A percentile compares a stretch with the other conserved stretches of the same genome.
These are phyloP conservation scores for Aegle marmelos DNA, from an alignment of 345 rosid genomes.

Conservation along the genomic window DNA sequence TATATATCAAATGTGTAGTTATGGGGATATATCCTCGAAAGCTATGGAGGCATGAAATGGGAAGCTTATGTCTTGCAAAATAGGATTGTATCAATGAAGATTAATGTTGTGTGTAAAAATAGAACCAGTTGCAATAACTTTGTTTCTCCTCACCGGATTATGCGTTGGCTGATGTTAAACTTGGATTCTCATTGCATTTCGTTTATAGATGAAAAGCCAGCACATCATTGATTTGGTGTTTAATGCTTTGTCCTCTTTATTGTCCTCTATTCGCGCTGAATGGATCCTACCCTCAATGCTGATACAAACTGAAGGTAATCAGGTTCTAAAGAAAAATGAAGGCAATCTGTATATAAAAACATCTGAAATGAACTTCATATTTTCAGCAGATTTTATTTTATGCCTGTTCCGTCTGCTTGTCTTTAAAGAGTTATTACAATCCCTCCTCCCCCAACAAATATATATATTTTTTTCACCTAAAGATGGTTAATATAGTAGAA, in stretches of 20 bases:
- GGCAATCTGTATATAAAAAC: too few species aligned
- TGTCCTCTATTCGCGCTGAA: too few species aligned
- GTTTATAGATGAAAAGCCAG: neutral
- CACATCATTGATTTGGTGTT: neutral
- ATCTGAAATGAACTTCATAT: too few species aligned
- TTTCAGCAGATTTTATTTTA: too few species aligned
- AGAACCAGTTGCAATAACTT: neutral
- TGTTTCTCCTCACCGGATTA: neutral
- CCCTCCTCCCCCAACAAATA: too few species aligned
- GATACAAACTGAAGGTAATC: too few species aligned
- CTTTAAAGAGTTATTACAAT: too few species aligned
- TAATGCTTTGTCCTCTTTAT: neutral
- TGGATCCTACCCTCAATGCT: neutral
- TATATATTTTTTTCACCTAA: too few species aligned
- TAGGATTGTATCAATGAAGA: neutral
- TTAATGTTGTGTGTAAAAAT: neutral
- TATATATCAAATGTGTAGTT: neutral
- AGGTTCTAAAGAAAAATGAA: too few species aligned
- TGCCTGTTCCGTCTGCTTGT: too few species aligned
- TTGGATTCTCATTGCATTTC: neutral
- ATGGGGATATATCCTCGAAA: neutral
- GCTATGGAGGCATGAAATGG: neutral
- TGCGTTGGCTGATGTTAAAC: neutral
- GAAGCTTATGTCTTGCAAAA: neutral
- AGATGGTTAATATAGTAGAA: too few species aligned